Percentiles rank a stretch among this genome's conserved stretches.
Evolutionary conservation across 2,329 filamentous ascomycete genomes (phyloP).

Genomic region (Graphilbum ipis-grandicollis): DNA sequence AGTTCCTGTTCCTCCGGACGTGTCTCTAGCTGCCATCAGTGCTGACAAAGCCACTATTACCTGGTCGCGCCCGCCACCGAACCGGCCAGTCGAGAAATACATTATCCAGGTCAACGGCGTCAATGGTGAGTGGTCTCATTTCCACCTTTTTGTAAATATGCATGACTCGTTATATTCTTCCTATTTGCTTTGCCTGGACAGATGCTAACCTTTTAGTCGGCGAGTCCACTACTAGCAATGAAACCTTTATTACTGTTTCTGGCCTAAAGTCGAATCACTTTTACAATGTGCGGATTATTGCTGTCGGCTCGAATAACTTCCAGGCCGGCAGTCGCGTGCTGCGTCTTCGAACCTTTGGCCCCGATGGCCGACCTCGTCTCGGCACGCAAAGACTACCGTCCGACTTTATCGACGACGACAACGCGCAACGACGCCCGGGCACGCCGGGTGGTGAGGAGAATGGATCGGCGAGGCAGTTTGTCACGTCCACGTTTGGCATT

Average conservation of each 20-base stretch:
- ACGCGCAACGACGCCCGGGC: constrained; percentile 21
- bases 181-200: constrained; percentile 6
- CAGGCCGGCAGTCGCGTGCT: constrained; percentile 77
- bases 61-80: constrained; percentile 60
- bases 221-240: constrained; percentile 57
- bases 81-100: constrained; percentile 63
- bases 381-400: constrained; percentile 38
- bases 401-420: constrained; percentile 36
- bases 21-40: constrained; percentile 79
- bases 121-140: constrained; percentile 42
- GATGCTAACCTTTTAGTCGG: constrained; percentile 58
- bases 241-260: constrained; percentile 81
- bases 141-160: not conserved
- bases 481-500: constrained; percentile 7
- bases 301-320: constrained; percentile 82
- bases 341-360: constrained; percentile 59
- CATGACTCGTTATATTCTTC: not conserved
- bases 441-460: constrained; percentile 30
- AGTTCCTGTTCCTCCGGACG: constrained; percentile 74
- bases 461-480: constrained; percentile 11
- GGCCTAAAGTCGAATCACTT: constrained; percentile 74
- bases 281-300: constrained; percentile 86
- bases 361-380: constrained; percentile 44
- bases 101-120: constrained; percentile 87
- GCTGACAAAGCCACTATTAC: constrained; percentile 76